Percentiles rank a stretch among this genome's conserved stretches.
Conservation (phyloP, 1,284 basidiomycete genomes). For the Papiliotrema terrestris region DNA sequence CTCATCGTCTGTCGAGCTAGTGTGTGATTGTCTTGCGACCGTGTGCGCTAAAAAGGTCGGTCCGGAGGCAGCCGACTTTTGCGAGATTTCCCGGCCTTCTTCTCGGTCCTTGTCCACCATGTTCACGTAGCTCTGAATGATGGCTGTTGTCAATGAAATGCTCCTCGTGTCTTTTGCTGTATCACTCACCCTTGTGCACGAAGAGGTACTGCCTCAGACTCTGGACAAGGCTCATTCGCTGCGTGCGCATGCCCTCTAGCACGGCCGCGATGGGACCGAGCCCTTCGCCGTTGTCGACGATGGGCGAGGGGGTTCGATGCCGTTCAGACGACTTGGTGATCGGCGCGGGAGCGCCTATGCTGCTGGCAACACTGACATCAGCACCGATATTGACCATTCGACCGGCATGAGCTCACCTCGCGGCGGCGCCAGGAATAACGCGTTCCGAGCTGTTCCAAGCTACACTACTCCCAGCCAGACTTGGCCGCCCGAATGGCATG, state of each 20-base stretch:
- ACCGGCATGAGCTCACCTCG: too few relatives aligned
- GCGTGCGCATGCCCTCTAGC: slow-evolving; percentile 82
- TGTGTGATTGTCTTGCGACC: neutral
- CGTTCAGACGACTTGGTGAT: slow-evolving; percentile 21
- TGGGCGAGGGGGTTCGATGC: slow-evolving; percentile 55
- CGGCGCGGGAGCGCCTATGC: slow-evolving; percentile 7
- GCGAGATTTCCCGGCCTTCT: slow-evolving; percentile 1
- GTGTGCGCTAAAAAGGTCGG: neutral
- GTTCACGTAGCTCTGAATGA: slow-evolving; percentile 74
- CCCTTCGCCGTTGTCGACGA: slow-evolving; percentile 56
- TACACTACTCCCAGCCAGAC: neutral
- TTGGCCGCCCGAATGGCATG: neutral
- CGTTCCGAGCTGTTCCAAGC: neutral
- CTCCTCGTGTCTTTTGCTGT: neutral
- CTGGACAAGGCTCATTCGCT: slow-evolving; percentile 87
- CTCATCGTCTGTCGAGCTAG: slow-evolving; percentile 36
- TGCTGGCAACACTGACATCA: neutral
- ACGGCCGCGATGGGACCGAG: slow-evolving; percentile 68
- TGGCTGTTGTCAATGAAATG: slow-evolving; percentile 48
- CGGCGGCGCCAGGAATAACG: too few relatives aligned
- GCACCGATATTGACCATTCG: neutral
- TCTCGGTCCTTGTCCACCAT: slow-evolving; percentile 59
- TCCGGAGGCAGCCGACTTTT: neutral
- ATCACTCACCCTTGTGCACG: slow-evolving; percentile 60
- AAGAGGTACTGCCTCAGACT: slow-evolving; percentile 85